Conservation (phyloP, 768 basidiomycete genomes). For the Amanita jacksonii region DNA sequence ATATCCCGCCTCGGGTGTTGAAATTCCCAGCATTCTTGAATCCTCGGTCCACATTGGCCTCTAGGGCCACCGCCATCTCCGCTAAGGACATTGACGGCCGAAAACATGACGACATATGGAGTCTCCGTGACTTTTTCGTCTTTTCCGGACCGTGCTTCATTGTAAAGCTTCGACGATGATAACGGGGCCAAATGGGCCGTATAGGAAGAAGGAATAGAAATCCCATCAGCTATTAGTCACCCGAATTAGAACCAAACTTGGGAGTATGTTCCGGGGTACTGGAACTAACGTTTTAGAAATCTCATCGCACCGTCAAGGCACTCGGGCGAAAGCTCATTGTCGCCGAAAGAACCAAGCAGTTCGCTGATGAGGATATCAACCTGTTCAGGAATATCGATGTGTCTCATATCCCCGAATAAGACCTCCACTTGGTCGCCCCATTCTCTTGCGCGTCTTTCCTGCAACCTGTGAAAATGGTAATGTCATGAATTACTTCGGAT, state of each 20-base stretch:
- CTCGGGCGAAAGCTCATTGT: conserved; percentile 97
- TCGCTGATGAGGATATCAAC: conserved; percentile 95
- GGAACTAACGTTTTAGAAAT: conserved; percentile 75
- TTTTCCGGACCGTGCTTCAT: conserved; percentile 62
- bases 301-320: conserved; percentile 94
- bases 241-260: background rate
- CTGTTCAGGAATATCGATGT: conserved; percentile 70
- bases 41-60: conserved; percentile 66
- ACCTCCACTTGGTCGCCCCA: conserved; percentile 79
- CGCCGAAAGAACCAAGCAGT: conserved; percentile 93
- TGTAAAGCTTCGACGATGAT: conserved; percentile 87
- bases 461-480: conserved; percentile 61
- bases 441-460: conserved; percentile 69
- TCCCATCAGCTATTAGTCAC: conserved; percentile 67
- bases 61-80: conserved; percentile 54
- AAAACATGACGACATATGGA: conserved; percentile 98
- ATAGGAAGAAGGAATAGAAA: conserved; percentile 95
- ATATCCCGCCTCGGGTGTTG: conserved; percentile 84
- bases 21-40: conserved; percentile 98
- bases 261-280: background rate
- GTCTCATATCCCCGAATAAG: conserved; percentile 93
- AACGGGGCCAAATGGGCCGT: conserved; percentile 91
- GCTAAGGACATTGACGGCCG: conserved; percentile 83
- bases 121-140: conserved; percentile 77
- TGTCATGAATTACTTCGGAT: conserved; percentile 7